Evolutionary conservation across 2,329 filamentous ascomycete species (phyloP).

Genomic region (Aspergillus melleus): DNA sequence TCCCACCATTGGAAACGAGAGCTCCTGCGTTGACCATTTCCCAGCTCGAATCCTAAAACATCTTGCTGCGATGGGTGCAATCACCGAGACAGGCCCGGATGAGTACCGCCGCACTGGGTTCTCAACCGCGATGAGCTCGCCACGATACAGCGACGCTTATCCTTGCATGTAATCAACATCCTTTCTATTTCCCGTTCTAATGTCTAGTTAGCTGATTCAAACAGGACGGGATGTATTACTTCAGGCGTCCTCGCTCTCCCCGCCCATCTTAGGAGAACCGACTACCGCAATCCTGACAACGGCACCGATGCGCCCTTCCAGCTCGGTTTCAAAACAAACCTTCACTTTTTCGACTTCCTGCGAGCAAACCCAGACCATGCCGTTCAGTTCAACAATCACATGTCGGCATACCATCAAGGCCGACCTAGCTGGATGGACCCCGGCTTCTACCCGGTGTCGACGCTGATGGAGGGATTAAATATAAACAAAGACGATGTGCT

Average conservation of each 20-base stretch:
- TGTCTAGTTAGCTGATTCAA: background rate
- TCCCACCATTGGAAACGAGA: background rate
- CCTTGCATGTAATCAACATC: constrained; percentile 24
- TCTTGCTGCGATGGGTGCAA: constrained; percentile 34
- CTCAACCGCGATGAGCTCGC: constrained; percentile 26
- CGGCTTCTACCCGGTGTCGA: constrained; percentile 28
- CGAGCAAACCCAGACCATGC: constrained; percentile 16
- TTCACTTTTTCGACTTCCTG: constrained; percentile 26
- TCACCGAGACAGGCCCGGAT: constrained; percentile 33
- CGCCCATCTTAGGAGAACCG: constrained; percentile 21
- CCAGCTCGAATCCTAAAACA: constrained; percentile 36
- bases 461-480: constrained; percentile 13
- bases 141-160: constrained; percentile 27
- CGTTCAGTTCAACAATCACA: constrained; percentile 24
- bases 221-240: constrained; percentile 22
- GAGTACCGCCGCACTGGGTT: constrained; percentile 37
- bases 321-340: constrained; percentile 22
- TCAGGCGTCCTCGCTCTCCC: constrained; percentile 20
- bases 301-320: constrained; percentile 25
- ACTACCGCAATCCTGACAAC: constrained; percentile 25
- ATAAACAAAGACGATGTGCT: constrained; percentile 17
- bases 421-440: constrained; percentile 26
- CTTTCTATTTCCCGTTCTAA: no score
- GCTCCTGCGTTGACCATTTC: background rate
- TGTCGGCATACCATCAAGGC: constrained; percentile 19